A percentile compares a stretch with the other conserved stretches of the same genome.
phyloP scores from a whole-genome alignment of 208 protist genomes.

The Leishmania tarentolae region DNA sequence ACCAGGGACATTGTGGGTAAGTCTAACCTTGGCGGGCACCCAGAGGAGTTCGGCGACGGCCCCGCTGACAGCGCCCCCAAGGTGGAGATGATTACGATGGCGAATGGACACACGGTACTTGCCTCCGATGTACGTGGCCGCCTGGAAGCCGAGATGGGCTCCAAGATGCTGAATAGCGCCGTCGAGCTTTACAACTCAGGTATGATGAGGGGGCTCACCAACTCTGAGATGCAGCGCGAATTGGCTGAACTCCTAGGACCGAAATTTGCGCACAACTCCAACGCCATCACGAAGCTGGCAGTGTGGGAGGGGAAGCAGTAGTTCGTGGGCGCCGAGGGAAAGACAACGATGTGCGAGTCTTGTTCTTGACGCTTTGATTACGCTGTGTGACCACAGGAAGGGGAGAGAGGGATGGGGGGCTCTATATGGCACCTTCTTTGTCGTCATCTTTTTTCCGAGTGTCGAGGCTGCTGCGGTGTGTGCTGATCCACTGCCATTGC shows the following conservation, averaged over 20 bases:
- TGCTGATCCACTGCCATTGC: not conserved
- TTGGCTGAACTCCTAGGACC: constrained; percentile 67
- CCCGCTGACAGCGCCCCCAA: constrained; percentile 53
- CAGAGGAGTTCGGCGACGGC: constrained; percentile 86
- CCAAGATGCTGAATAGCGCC: constrained; percentile 61
- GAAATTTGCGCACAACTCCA: constrained; percentile 68
- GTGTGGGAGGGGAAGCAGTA: constrained; percentile 86
- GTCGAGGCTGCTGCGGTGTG: not conserved
- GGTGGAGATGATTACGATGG: constrained; percentile 72
- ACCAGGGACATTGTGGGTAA: constrained; percentile 80
- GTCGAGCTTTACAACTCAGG: constrained; percentile 74
- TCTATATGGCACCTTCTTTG: not conserved
- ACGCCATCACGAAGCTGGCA: constrained; percentile 84
- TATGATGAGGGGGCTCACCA: constrained; percentile 63
- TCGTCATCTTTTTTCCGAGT: not conserved
- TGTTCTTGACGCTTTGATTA: not conserved
- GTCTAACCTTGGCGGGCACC: constrained; percentile 73
- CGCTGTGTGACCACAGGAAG: not conserved
- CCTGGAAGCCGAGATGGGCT: constrained; percentile 75
- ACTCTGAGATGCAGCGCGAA: constrained; percentile 73
- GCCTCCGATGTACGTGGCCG: constrained; percentile 58
- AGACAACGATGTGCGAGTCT: not conserved
- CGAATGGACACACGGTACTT: constrained; percentile 56
- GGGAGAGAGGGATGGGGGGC: not conserved
- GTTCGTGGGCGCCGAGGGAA: constrained; percentile 19